Base-by-base conservation (phyloP, 1,139 yeast genomes). In the Komagataea norvegica region DNA sequence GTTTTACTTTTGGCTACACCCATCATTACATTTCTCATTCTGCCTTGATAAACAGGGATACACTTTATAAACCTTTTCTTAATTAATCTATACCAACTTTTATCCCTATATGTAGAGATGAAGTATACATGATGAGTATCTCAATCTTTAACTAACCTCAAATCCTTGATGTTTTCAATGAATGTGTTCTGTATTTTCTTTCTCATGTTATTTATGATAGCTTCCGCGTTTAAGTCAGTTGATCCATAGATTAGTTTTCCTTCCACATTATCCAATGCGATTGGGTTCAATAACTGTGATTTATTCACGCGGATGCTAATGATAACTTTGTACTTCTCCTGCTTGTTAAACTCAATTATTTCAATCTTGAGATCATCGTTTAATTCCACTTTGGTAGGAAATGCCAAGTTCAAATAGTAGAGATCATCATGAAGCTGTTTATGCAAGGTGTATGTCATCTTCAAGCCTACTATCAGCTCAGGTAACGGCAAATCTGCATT, bases 191-290 rank as follows among this genome's bases (percentile, higher is more conserved):
- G 16, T 3, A 29, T 8, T 37, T 38, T 48, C 8, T 10, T 17
- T 22, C 41, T 46, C 25, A 48, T 37, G 6, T 37, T 39, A 2
- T 29, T 24, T 25, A 48, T 37, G 4, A 47, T 19, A 13, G 26
- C 35, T 3, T 37, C 14, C 3, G 22, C 37, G 14, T 37, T 31
- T 8, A 46, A 25, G n/a, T 25, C 33, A 10, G 33, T 18, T 4
- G 44, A 25, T 0, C 52, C 55, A 36, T 49, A 51, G 0, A 43
- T 21, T 14, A 49, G 11, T n/a, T 30, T 19, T 2, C 35, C 45
- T 9, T 39, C 26, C 6, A 41, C 25, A 1, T 31, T 3, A 42
- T 42, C 3, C 14, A 25, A 36, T 14, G 7, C 20, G 1, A 20
- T 7, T 9, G 18, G 6, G 29, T 25, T 24, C 38, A 40, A 4